Conservation (phyloP, 2,329 filamentous ascomycete genomes). For the Emericellopsis atlantica region DNA sequence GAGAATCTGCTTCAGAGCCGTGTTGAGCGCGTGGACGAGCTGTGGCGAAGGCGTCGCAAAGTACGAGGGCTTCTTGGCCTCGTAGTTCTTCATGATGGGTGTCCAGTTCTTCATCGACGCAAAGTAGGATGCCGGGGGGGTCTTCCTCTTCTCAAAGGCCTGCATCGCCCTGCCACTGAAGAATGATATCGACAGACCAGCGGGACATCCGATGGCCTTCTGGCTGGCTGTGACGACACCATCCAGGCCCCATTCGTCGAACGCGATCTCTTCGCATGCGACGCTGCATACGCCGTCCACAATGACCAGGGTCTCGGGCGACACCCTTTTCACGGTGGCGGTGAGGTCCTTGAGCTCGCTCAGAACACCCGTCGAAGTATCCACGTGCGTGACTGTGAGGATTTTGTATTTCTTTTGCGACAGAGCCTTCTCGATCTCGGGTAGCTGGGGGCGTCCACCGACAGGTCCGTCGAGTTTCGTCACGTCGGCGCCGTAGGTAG, state of each 20-base stretch:
- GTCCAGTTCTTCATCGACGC: slow-evolving; percentile 96
- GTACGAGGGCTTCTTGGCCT: slow-evolving; percentile 94
- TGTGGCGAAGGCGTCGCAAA: slow-evolving; percentile 95
- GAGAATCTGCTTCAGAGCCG: slow-evolving; percentile 74
- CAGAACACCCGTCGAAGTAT: slow-evolving; percentile 92
- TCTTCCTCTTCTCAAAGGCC: slow-evolving; percentile 66
- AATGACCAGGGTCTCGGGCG: slow-evolving; percentile 80
- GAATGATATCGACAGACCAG: slow-evolving; percentile 89
- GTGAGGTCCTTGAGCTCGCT: slow-evolving; percentile 79
- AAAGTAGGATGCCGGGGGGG: slow-evolving; percentile 79
- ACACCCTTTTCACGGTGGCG: slow-evolving; percentile 72
- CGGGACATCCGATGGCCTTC: slow-evolving; percentile 93
- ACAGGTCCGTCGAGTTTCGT: slow-evolving; percentile 85
- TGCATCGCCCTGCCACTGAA: slow-evolving; percentile 81
- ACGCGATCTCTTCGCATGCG: slow-evolving; percentile 87
- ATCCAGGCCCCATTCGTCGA: slow-evolving; percentile 90
- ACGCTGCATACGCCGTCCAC: slow-evolving; percentile 97
- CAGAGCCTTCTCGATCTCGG: slow-evolving; percentile 79
- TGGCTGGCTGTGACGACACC: slow-evolving; percentile 89
- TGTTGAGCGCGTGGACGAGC: slow-evolving; percentile 85
- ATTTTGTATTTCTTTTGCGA: slow-evolving; percentile 89
- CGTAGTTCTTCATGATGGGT: slow-evolving; percentile 98
- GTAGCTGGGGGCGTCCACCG: slow-evolving; percentile 73
- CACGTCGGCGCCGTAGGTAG: slow-evolving; percentile 79
- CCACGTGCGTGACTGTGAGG: slow-evolving; percentile 90